A percentile compares a stretch with the other conserved stretches of the same genome.
Conservation (phyloP, 257 asterid genomes). For the Haberlea rhodopensis region DNA sequence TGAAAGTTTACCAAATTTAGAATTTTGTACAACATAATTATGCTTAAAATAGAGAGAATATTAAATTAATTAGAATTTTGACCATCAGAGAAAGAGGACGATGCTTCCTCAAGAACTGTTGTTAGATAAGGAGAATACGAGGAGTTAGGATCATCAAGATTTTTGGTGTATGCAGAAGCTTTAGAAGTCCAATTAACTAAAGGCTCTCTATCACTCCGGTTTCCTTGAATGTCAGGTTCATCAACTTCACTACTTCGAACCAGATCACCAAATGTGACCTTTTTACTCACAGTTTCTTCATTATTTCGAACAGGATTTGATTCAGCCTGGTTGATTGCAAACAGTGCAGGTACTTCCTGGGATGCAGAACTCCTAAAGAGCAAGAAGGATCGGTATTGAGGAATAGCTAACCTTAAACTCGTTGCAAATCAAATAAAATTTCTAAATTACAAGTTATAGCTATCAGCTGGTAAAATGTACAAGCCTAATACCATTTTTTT, state of each 20-base stretch:
- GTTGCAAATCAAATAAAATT: conserved; percentile 4
- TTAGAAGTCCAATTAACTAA: conserved; percentile 54
- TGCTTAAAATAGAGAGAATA: conserved; percentile 26
- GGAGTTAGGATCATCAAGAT: conserved; percentile 77
- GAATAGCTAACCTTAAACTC: conserved; percentile 9
- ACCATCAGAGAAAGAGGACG: conserved; percentile 96
- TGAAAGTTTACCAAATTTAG: conserved; percentile 28
- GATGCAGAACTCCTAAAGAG: conserved; percentile 49
- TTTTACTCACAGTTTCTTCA: conserved; percentile 62
- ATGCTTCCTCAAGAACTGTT: conserved; percentile 95
- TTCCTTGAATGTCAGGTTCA: conserved; percentile 59
- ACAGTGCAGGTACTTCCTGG: conserved; percentile 48
- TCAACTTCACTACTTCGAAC: conserved; percentile 67
- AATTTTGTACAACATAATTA: conserved; percentile 24
- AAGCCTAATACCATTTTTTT: not conserved
- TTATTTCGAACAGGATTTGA: conserved; percentile 36
- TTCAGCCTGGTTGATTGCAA: conserved; percentile 40
- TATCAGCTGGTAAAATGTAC: conserved; percentile 12
- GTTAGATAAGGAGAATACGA: conserved; percentile 75
- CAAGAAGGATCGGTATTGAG: conserved; percentile 19
- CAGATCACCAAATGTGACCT: conserved; percentile 82
- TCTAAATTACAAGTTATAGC: conserved; percentile 8
- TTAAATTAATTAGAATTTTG: conserved; percentile 25
- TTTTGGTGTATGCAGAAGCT: conserved; percentile 44
- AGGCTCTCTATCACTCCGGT: conserved; percentile 58